Conservation (phyloP, 768 basidiomycete genomes). For the Podaxis mareebaensis region DNA sequence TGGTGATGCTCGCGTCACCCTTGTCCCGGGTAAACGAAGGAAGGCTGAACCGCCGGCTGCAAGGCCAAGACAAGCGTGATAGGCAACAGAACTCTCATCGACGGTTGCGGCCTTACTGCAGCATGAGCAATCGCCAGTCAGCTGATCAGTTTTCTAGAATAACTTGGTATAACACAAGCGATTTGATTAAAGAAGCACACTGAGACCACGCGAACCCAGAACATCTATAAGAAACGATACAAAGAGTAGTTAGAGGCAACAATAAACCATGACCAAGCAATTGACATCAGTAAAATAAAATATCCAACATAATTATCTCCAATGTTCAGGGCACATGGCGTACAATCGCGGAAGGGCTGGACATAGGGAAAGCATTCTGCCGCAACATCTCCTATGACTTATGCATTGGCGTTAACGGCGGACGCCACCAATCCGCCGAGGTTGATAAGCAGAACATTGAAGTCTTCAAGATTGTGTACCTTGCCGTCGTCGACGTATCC, state of each 20-base stretch:
- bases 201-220: neutral
- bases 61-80: neutral
- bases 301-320: neutral
- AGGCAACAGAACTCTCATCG: slow-evolving; percentile 9
- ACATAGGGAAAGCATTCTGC: neutral
- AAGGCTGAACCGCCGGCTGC: neutral
- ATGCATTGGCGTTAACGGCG: neutral
- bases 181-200: slow-evolving; percentile 2
- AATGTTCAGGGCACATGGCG: neutral
- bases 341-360: neutral
- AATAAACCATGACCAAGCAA: neutral
- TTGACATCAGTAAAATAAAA: neutral
- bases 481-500: slow-evolving; percentile 1
- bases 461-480: slow-evolving; percentile 9
- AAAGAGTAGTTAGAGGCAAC: neutral
- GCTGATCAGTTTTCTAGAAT: neutral
- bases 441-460: slow-evolving; percentile 8
- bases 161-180: no score
- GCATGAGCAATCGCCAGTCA: neutral
- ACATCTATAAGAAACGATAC: neutral
- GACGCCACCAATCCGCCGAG: neutral
- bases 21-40: neutral
- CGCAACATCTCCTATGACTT: neutral
- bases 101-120: neutral
- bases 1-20: neutral